phyloP scores from a whole-genome alignment of 352 stramenopile genomes.

The Globisporangium carolinianum region DNA sequence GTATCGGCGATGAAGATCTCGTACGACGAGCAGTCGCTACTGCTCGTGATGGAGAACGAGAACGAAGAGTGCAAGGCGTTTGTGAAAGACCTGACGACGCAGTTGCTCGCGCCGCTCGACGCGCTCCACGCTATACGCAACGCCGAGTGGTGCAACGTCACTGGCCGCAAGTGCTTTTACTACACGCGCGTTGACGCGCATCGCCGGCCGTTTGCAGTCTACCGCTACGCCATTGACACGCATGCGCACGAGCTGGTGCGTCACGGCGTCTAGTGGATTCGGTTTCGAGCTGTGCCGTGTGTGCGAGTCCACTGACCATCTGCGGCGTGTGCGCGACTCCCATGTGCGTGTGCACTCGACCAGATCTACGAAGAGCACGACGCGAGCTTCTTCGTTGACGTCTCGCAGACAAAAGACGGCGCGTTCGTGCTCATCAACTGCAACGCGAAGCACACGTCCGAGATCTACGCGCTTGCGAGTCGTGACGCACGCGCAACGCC shows the following conservation, averaged over 20 bases:
- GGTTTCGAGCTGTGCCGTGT: too few relatives aligned
- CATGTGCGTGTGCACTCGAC: too few relatives aligned
- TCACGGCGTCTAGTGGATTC: background rate
- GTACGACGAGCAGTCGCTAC: constrained; percentile 42
- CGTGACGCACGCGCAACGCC: constrained; percentile 19
- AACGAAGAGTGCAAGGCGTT: constrained; percentile 52
- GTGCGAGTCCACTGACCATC: too few relatives aligned
- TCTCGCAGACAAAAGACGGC: constrained; percentile 79
- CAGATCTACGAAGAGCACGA: constrained; percentile 76
- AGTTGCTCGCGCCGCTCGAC: constrained; percentile 24
- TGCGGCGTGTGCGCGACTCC: too few relatives aligned
- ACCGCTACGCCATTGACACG: constrained; percentile 46
- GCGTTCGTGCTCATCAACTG: constrained; percentile 80
- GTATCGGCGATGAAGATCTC: constrained; percentile 76
- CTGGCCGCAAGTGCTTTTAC: constrained; percentile 44
- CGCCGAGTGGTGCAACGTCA: constrained; percentile 48
- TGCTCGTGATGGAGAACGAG: constrained; percentile 68
- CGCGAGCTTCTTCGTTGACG: constrained; percentile 77
- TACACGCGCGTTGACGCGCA: constrained; percentile 67
- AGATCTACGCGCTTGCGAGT: constrained; percentile 57
- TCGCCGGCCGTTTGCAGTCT: constrained; percentile 55
- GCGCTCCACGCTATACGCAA: constrained; percentile 51
- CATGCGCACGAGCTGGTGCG: constrained; percentile 41
- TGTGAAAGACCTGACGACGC: constrained; percentile 29
- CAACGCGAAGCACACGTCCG: constrained; percentile 84